Conservation (phyloP, 2,329 filamentous ascomycete species). For the Penicillium sp. region DNA sequence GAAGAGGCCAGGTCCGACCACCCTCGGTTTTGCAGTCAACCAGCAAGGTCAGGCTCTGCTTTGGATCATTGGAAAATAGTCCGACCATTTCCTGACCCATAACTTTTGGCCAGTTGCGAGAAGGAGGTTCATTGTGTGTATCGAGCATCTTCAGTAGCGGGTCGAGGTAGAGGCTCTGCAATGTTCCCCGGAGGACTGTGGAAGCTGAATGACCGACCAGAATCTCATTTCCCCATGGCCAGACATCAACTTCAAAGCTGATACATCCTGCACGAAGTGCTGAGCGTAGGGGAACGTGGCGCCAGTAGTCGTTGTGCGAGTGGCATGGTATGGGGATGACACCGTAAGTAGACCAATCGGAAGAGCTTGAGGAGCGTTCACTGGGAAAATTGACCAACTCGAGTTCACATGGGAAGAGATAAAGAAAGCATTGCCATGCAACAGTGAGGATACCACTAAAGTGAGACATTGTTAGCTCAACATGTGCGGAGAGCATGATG, state of each 20-base stretch:
- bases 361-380: background rate
- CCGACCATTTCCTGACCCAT: conserved; percentile 34
- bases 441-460: conserved; percentile 1
- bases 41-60: conserved; percentile 52
- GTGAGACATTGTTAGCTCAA: background rate
- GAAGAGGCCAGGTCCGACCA: conserved; percentile 20
- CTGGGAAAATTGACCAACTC: background rate
- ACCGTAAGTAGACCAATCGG: conserved; percentile 19
- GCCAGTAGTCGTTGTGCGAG: conserved; percentile 65
- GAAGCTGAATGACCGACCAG: conserved; percentile 56
- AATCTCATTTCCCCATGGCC: conserved; percentile 50
- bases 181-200: conserved; percentile 49
- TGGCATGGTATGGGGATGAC: conserved; percentile 52
- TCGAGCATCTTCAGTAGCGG: conserved; percentile 54
- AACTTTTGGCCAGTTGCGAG: background rate
- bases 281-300: conserved; percentile 53
- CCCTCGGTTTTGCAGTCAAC: conserved; percentile 61
- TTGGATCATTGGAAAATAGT: conserved; percentile 48
- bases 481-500: background rate
- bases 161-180: conserved; percentile 56
- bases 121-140: conserved; percentile 36
- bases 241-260: conserved; percentile 62
- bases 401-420: background rate
- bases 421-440: conserved; percentile 1
- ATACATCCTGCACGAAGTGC: conserved; percentile 54